Conservation (phyloP, 2,329 filamentous ascomycete species). For the Exophiala spinifera region DNA sequence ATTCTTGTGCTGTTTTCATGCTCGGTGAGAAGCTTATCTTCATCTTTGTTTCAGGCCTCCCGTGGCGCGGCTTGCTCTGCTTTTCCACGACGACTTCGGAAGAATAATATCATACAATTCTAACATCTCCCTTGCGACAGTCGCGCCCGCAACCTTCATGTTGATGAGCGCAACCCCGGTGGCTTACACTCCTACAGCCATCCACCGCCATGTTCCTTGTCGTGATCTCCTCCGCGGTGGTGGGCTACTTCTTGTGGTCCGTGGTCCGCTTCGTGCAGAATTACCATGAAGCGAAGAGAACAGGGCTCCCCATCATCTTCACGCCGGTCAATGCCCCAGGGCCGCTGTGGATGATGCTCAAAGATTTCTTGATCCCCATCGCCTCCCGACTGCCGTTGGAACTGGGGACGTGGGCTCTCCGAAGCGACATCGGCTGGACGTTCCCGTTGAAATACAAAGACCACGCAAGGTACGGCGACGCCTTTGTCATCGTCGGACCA, state of each 20-base stretch:
- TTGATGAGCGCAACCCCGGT: too few species aligned
- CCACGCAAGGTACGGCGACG: slow-evolving; percentile 19
- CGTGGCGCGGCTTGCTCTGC: too few species aligned
- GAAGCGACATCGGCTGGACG: slow-evolving; percentile 21
- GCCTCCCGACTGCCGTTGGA: slow-evolving; percentile 15
- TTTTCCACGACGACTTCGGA: too few species aligned
- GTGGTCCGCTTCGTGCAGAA: slow-evolving; percentile 14
- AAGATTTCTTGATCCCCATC: slow-evolving; percentile 11
- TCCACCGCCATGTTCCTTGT: slow-evolving; percentile 10
- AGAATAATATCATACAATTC: too few species aligned
- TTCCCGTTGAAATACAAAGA: slow-evolving; percentile 5
- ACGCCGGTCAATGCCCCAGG: slow-evolving; percentile 15
- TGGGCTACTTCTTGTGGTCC: slow-evolving; percentile 16
- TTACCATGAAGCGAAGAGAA: slow-evolving; percentile 22
- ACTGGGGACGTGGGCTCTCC: slow-evolving; percentile 17
- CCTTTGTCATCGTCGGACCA: slow-evolving; percentile 23
- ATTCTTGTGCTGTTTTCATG: too few species aligned
- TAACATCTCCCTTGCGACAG: too few species aligned
- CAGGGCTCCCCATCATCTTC: slow-evolving; percentile 23
- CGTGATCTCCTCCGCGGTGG: slow-evolving; percentile 2
- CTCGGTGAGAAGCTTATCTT: too few species aligned
- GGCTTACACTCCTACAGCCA: not conserved
- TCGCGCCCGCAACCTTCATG: too few species aligned
- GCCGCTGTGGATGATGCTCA: slow-evolving; percentile 17
- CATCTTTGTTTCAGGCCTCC: too few species aligned